These are phyloP conservation scores for Herpetomonas tarakana DNA, from an alignment of 208 protist species.

Conservation along the genomic window DNA sequence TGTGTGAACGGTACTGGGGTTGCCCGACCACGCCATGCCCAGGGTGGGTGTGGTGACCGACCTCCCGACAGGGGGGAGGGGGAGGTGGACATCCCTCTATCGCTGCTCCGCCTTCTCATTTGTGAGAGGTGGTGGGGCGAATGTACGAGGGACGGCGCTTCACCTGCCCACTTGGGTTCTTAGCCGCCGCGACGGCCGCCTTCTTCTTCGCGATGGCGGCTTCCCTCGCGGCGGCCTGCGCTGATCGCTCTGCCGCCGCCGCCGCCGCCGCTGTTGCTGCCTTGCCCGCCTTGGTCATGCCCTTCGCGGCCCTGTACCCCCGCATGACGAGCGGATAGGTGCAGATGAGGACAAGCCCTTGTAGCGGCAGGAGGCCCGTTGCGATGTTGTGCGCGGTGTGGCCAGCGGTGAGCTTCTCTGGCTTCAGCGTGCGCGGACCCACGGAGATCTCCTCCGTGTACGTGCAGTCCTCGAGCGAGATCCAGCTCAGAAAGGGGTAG, in stretches of 20 bases:
- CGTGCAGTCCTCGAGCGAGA: constrained; percentile 37
- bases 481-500: constrained; percentile 55
- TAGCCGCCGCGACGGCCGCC: background rate
- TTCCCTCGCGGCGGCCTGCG: background rate
- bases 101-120: too few relatives aligned
- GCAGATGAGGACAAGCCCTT: constrained; percentile 39
- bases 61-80: too few relatives aligned
- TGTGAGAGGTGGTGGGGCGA: background rate
- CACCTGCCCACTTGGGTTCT: background rate
- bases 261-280: constrained; percentile 1
- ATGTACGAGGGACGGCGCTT: constrained; percentile 22
- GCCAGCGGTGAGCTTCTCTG: constrained; percentile 53
- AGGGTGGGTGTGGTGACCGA: too few relatives aligned
- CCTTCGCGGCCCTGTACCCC: constrained; percentile 9
- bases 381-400: constrained; percentile 69
- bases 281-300: background rate
- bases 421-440: constrained; percentile 37
- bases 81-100: too few relatives aligned
- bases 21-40: too few relatives aligned
- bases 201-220: background rate
- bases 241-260: background rate
- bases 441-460: constrained; percentile 39
- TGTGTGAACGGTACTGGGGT: too few relatives aligned
- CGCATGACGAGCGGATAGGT: constrained; percentile 37
- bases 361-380: constrained; percentile 56